A percentile compares a stretch with the other conserved stretches of the same genome.
phyloP scores from a whole-genome alignment of 306 rosid genomes.

The Trichosanthes truncata region DNA sequence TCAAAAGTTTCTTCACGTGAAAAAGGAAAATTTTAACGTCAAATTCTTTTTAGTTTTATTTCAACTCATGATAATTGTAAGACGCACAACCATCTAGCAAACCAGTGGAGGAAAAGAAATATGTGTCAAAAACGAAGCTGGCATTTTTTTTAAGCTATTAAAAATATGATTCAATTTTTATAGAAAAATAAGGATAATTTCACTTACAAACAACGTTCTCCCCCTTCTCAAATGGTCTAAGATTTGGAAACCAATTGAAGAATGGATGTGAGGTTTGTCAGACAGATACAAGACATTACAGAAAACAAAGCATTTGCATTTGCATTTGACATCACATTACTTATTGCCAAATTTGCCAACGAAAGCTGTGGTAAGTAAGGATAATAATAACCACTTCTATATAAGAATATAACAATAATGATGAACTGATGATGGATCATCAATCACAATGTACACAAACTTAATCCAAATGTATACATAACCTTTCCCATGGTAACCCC shows the following conservation, averaged over 20 bases:
- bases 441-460: constrained; percentile 3
- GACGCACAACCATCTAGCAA: not conserved
- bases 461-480: not conserved
- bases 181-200: not conserved
- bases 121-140: not conserved
- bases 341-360: not conserved
- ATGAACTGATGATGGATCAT: not conserved
- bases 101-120: not conserved
- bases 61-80: not conserved
- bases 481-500: not conserved
- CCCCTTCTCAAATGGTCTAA: not conserved
- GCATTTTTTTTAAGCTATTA: not conserved
- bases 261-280: not conserved
- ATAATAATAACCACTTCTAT: not conserved
- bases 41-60: no score
- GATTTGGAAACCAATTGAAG: not conserved
- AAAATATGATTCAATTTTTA: not conserved
- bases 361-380: not conserved
- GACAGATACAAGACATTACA: not conserved
- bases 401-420: not conserved
- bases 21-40: no score
- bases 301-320: not conserved
- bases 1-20: no score
- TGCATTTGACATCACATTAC: not conserved
- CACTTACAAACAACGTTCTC: not conserved